These are phyloP conservation scores for Collybia sordida DNA, from an alignment of 768 basidiomycete genomes.

Conservation along the genomic window DNA sequence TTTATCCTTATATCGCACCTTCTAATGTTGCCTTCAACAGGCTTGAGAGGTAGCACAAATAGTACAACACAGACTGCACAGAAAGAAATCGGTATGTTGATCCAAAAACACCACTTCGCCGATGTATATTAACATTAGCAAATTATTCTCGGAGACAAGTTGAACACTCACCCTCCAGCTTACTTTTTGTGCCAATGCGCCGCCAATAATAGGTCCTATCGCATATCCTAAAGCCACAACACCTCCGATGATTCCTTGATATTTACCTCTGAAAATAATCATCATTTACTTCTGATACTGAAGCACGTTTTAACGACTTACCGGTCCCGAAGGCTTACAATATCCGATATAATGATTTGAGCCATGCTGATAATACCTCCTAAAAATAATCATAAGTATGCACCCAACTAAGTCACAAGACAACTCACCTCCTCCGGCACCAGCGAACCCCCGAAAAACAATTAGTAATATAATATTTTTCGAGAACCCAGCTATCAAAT, in stretches of 20 bases:
- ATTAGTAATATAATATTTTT: slow-evolving; percentile 66
- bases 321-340: slow-evolving; percentile 72
- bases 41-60: slow-evolving; percentile 65
- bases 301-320: slow-evolving; percentile 15
- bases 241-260: slow-evolving; percentile 71
- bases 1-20: slow-evolving; percentile 24
- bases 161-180: slow-evolving; percentile 53
- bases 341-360: slow-evolving; percentile 72
- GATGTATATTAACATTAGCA: not conserved
- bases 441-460: slow-evolving; percentile 65
- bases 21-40: slow-evolving; percentile 61
- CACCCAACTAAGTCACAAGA: not conserved
- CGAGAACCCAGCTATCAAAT: slow-evolving; percentile 63
- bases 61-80: slow-evolving; percentile 53
- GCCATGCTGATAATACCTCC: slow-evolving; percentile 65
- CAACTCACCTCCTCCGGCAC: slow-evolving; percentile 57
- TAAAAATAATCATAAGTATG: slow-evolving; percentile 10
- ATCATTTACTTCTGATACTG: not conserved
- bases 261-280: slow-evolving; percentile 60
- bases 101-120: slow-evolving; percentile 71
- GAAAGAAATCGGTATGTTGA: slow-evolving; percentile 61
- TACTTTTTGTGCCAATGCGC: slow-evolving; percentile 58
- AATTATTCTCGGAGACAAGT: not conserved
- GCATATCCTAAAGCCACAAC: slow-evolving; percentile 58
- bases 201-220: slow-evolving; percentile 68